Evolutionary conservation across 805 yeast species (phyloP).

Genomic region (Sugiyamaella marilandica): DNA sequence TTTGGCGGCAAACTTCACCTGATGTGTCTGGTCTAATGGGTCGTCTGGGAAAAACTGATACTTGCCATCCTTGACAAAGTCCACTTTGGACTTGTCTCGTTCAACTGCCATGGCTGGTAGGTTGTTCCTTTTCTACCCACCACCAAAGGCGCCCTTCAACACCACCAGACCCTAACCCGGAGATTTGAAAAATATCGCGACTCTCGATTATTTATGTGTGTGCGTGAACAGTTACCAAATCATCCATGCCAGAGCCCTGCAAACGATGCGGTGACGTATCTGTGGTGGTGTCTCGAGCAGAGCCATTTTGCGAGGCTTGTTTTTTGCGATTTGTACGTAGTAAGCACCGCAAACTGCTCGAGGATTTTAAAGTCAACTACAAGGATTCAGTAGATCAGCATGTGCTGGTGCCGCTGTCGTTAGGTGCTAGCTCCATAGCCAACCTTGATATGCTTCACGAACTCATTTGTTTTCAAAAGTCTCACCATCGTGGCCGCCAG

Average conservation of each 20-base stretch:
- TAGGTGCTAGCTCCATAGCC: conserved; percentile 64
- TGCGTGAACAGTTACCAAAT: too few species aligned
- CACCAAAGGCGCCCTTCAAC: too few species aligned
- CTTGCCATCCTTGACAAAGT: conserved; percentile 56
- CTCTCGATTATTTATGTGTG: background rate
- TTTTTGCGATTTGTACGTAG: conserved; percentile 68
- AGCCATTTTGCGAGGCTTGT: conserved; percentile 60
- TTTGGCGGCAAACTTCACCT: conserved; percentile 63
- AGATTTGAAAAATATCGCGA: background rate
- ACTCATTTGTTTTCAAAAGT: conserved; percentile 56
- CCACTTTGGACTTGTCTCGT: conserved; percentile 41
- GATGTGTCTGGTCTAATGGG: conserved; percentile 69
- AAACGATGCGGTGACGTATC: conserved; percentile 48
- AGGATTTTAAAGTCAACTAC: conserved; percentile 67
- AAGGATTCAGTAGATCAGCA: conserved; percentile 35
- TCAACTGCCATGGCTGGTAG: conserved; percentile 15
- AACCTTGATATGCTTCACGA: conserved; percentile 62
- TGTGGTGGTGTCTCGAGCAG: conserved; percentile 52
- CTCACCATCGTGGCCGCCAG: conserved; percentile 56
- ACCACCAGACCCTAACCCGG: background rate
- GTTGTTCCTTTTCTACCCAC: background rate
- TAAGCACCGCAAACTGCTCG: conserved; percentile 80
- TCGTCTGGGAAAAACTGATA: conserved; percentile 80
- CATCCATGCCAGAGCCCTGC: conserved; percentile 31
- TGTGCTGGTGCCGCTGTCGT: conserved; percentile 57